Evolutionary conservation across 805 yeast genomes (phyloP).

Genomic region (Ogataea parapolymorpha): DNA sequence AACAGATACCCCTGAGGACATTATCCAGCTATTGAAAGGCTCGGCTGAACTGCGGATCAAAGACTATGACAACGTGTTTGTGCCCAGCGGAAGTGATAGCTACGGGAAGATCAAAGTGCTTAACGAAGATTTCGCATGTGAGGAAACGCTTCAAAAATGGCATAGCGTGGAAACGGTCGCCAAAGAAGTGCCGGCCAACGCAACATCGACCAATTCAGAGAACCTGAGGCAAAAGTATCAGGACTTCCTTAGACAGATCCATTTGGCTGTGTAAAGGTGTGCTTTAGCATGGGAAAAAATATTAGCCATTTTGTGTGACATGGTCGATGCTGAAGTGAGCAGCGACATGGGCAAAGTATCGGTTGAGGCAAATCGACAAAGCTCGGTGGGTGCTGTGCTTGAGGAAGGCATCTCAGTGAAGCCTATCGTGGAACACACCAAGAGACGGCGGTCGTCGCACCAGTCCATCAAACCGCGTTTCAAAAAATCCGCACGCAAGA

Average conservation of each 20-base stretch:
- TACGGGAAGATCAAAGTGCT: constrained; percentile 45
- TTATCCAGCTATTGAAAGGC: neutral
- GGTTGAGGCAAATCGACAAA: neutral
- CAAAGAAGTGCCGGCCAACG: too few relatives aligned
- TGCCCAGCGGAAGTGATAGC: constrained; percentile 53
- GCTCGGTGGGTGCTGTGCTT: neutral
- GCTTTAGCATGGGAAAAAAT: neutral
- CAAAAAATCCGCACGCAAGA: constrained; percentile 32
- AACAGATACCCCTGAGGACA: neutral
- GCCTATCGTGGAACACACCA: neutral
- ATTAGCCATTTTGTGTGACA: too few relatives aligned
- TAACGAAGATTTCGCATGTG: constrained; percentile 33
- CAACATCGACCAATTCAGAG: neutral
- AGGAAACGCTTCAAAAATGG: constrained; percentile 9
- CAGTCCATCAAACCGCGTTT: neutral
- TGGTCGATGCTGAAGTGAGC: neutral
- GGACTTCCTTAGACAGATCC: constrained; percentile 6
- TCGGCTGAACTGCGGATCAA: constrained; percentile 7
- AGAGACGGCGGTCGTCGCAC: neutral
- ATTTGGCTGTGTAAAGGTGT: constrained; percentile 8
- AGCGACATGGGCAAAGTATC: neutral
- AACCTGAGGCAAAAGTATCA: constrained; percentile 8
- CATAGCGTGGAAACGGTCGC: neutral
- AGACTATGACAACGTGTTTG: constrained; percentile 23
- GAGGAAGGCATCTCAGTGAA: neutral